These are phyloP conservation scores for Candida broadrunensis DNA, from an alignment of 805 yeast species.

Conservation along the genomic window DNA sequence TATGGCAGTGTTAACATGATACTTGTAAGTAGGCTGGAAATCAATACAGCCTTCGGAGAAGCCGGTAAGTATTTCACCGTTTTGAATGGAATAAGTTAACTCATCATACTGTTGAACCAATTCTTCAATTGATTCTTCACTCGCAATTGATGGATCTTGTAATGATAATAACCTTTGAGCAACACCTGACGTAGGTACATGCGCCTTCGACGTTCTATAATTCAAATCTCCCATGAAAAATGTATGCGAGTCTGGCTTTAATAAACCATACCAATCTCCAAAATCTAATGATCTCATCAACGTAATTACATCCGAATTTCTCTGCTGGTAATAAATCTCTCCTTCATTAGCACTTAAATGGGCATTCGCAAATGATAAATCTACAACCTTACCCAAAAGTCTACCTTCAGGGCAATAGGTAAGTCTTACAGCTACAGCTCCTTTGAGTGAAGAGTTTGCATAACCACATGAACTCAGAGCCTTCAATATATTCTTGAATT, in stretches of 20 bases:
- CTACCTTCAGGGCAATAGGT: conserved; percentile 20
- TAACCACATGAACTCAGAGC: conserved; percentile 53
- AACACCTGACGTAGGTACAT: conserved; percentile 7
- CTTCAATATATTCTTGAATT: conserved; percentile 18
- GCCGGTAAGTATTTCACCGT: conserved; percentile 52
- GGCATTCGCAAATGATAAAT: conserved; percentile 60
- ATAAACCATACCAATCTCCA: conserved; percentile 51
- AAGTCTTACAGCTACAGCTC: conserved; percentile 66
- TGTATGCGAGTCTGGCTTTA: conserved; percentile 54
- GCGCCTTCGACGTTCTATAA: conserved; percentile 52
- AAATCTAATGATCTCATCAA: conserved; percentile 56
- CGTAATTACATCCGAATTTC: conserved; percentile 52
- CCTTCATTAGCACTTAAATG: conserved; percentile 86
- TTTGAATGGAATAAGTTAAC: conserved; percentile 36
- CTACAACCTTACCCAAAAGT: conserved; percentile 16
- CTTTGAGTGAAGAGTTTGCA: conserved; percentile 65
- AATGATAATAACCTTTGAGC: conserved; percentile 19
- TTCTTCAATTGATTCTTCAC: conserved; percentile 8
- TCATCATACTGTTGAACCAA: conserved; percentile 47
- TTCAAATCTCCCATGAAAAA: conserved; percentile 86
- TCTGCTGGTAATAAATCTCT: conserved; percentile 31
- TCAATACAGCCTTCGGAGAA: conserved; percentile 62
- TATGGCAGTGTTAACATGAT: conserved; percentile 43
- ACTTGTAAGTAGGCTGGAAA: conserved; percentile 85
- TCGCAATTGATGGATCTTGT: conserved; percentile 16